Percentiles rank a stretch among this genome's conserved stretches.
Evolutionary conservation across 352 stramenopile species (phyloP).

Genomic region (Pythium inflatum): DNA sequence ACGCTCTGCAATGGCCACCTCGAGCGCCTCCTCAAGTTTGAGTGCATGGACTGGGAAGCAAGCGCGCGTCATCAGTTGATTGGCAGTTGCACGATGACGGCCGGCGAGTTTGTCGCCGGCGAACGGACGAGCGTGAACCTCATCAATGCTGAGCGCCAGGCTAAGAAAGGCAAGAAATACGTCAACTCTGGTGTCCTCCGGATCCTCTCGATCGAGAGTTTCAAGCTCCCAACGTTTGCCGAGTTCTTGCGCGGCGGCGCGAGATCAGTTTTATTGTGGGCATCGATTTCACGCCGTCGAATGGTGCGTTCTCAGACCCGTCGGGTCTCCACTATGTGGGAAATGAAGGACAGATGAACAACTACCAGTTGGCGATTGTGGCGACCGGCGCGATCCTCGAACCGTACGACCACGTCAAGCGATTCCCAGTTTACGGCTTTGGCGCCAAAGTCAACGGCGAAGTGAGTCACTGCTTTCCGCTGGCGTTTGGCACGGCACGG

Average conservation of each 20-base stretch:
- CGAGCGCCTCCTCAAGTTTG: slow-evolving; percentile 63
- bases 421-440: slow-evolving; percentile 80
- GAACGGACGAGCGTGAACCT: slow-evolving; percentile 56
- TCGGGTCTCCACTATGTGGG: slow-evolving; percentile 75
- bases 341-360: slow-evolving; percentile 62
- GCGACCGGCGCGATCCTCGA: slow-evolving; percentile 69
- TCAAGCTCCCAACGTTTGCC: slow-evolving; percentile 56
- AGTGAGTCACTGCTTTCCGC: slow-evolving; percentile 92
- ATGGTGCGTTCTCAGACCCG: slow-evolving; percentile 52
- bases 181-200: slow-evolving; percentile 61
- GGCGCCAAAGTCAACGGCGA: slow-evolving; percentile 54
- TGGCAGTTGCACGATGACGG: slow-evolving; percentile 57
- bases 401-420: slow-evolving; percentile 73
- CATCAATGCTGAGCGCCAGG: slow-evolving; percentile 57
- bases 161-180: slow-evolving; percentile 78
- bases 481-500: slow-evolving; percentile 70
- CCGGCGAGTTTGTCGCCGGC: slow-evolving; percentile 65
- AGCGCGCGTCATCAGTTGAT: slow-evolving; percentile 73
- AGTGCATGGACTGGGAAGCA: slow-evolving; percentile 85
- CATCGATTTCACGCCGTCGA: slow-evolving; percentile 81
- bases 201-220: slow-evolving; percentile 44
- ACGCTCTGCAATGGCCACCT: slow-evolving; percentile 82
- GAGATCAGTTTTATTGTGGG: slow-evolving; percentile 86
- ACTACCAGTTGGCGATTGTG: slow-evolving; percentile 77
- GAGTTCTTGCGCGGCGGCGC: slow-evolving; percentile 73